These are phyloP conservation scores for Aspergillus cejpii DNA, from an alignment of 2,329 filamentous ascomycete genomes.

Conservation along the genomic window DNA sequence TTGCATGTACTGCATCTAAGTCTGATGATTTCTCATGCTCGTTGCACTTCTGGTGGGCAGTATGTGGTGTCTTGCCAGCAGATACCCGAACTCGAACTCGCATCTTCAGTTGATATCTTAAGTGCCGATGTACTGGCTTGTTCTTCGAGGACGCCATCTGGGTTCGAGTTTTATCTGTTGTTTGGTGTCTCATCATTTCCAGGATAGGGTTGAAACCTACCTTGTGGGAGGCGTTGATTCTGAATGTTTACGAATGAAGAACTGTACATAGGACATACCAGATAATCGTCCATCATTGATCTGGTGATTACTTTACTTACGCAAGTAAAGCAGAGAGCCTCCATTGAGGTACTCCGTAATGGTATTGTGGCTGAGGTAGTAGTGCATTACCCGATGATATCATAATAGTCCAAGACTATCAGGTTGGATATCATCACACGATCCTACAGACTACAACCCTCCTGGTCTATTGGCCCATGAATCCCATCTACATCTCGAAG, in stretches of 20 bases:
- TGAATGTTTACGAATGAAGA: background rate
- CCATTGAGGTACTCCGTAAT: too few species aligned
- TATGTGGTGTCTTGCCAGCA: slow-evolving; percentile 23
- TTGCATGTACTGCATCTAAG: background rate
- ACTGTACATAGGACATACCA: background rate
- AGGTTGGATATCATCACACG: too few species aligned
- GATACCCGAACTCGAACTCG: slow-evolving; percentile 26
- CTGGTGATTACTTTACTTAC: background rate
- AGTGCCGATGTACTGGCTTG: background rate
- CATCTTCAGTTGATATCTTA: background rate
- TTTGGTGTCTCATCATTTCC: background rate
- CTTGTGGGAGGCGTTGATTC: background rate
- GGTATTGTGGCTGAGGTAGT: too few species aligned
- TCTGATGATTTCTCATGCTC: slow-evolving; percentile 2
- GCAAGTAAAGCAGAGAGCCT: background rate
- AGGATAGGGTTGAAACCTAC: background rate
- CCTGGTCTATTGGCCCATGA: background rate
- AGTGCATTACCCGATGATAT: too few species aligned
- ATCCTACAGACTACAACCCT: background rate
- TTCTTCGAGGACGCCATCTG: background rate
- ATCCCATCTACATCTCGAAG: background rate
- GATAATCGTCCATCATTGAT: background rate
- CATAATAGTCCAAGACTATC: too few species aligned
- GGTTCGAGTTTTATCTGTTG: background rate
- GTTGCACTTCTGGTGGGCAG: slow-evolving; percentile 17